Percentiles rank a stretch among this genome's conserved stretches.
phyloP scores from a whole-genome alignment of 2,329 filamentous ascomycete genomes.

The Fusarium sp. region DNA sequence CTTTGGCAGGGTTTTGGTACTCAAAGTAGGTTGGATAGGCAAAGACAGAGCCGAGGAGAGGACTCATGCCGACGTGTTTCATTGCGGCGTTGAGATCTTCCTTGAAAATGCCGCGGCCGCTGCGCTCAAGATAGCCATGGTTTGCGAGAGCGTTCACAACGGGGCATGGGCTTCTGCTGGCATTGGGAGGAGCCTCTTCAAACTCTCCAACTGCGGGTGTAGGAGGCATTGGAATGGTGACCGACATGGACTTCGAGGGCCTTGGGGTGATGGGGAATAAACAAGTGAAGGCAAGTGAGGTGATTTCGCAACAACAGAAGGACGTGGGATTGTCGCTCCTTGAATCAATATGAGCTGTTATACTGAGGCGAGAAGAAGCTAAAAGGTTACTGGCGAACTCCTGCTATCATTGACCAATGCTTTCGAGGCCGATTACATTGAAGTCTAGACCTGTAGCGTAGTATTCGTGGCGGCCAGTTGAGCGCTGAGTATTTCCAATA shows the following conservation, averaged over 20 bases:
- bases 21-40: slow-evolving; percentile 17
- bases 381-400: neutral
- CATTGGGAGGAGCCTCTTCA: neutral
- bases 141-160: slow-evolving; percentile 17
- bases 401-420: neutral
- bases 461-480: neutral
- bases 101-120: neutral
- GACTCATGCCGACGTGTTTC: slow-evolving; percentile 15
- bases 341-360: neutral
- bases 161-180: slow-evolving; percentile 16
- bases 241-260: neutral
- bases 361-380: neutral
- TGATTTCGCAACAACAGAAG: neutral
- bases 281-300: neutral
- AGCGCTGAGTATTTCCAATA: neutral
- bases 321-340: neutral
- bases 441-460: neutral
- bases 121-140: slow-evolving; percentile 19
- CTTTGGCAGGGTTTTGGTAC: slow-evolving; percentile 8
- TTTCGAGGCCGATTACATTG: neutral
- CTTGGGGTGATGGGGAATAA: neutral
- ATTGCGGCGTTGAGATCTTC: slow-evolving; percentile 9
- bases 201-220: neutral
- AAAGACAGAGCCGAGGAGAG: slow-evolving; percentile 12
- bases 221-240: neutral